Conservation (phyloP, 2,329 filamentous ascomycete species). For the Arthrobotrys iridis region DNA sequence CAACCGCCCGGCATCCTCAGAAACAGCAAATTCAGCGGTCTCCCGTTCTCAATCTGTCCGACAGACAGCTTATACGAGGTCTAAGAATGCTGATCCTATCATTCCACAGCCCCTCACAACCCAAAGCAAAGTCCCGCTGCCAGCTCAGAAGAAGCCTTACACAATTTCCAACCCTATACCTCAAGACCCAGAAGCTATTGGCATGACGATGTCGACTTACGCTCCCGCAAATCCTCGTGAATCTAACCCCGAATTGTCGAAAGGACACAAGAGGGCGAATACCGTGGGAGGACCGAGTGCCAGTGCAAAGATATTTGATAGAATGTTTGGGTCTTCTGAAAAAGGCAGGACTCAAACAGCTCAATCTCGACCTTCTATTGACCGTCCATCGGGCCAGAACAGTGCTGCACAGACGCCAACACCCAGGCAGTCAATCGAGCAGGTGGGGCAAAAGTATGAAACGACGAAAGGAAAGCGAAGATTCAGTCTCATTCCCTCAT, state of each 20-base stretch:
- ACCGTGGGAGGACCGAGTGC: constrained; percentile 75
- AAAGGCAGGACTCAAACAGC: constrained; percentile 43
- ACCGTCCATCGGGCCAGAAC: constrained; percentile 60
- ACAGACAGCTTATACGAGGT: constrained; percentile 38
- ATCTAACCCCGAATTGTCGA: constrained; percentile 65
- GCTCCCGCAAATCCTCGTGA: constrained; percentile 68
- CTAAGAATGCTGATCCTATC: constrained; percentile 27
- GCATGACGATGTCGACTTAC: constrained; percentile 70
- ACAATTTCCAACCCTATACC: constrained; percentile 75
- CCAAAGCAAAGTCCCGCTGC: constrained; percentile 88
- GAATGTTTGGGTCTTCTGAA: constrained; percentile 55
- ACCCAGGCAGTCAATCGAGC: constrained; percentile 75
- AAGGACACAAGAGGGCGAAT: constrained; percentile 72
- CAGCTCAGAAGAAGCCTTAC: constrained; percentile 73
- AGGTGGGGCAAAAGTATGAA: constrained; percentile 73
- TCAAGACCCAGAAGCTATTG: constrained; percentile 66
- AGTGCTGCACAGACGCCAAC: constrained; percentile 62
- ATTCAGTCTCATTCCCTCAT: constrained; percentile 75
- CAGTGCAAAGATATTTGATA: constrained; percentile 71
- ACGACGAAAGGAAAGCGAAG: constrained; percentile 61
- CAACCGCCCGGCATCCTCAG: constrained; percentile 41
- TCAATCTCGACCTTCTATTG: constrained; percentile 58
- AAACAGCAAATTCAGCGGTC: constrained; percentile 42
- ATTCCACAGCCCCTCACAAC: constrained; percentile 62
- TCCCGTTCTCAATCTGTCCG: constrained; percentile 51